Base-by-base conservation (phyloP, 768 basidiomycete species). In the Lactarius deliciosus region DNA sequence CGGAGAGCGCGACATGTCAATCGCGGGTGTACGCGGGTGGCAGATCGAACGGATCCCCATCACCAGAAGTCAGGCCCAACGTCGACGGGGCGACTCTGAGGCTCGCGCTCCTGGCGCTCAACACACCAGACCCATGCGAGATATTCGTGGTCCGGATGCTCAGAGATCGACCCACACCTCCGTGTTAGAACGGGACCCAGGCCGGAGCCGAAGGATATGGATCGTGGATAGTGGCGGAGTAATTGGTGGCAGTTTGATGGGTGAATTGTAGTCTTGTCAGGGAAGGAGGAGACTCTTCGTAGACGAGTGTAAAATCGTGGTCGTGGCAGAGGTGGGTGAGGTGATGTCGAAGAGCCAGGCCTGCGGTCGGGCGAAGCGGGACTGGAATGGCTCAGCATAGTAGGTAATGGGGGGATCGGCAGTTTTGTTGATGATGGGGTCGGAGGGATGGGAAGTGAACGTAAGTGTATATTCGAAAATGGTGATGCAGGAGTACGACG, bases 11-110 rank as follows among this genome's bases (percentile, higher is more conserved):
- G 57, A 18, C 50, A 59, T 28, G 47, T 70, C 69, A n/a, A 68
- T 3, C 22, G 47, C 59, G n/a, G 61, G 57, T 69, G 60, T 70
- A 70, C 10, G 68, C 69, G 2, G 68, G 69, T 1, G 68, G 69
- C 38, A 61, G 9, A 32, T 69, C 68, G 25, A 50, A 70, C 20
- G 41, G 61, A 11, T 60, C 61, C 7, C 11, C 57, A 3, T 50
- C 61, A 25, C 34, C 57, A 45, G 57, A 59, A 18, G 53, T n/a
- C 30, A 38, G 40, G 43, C 40, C 41, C 15, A 58, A 56, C 7
- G 22, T 40, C 7, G 41, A 36, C 22, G 53, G 41, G 40, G n/a
- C 11, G 8, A 47, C 47, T 50, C 47, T 25, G 47, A 11, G 22
- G 56, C 61, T 54, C 5, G 61, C 61, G 40, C 57, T 63, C 25